Percentiles rank a stretch among this genome's conserved stretches.
These are phyloP conservation scores for Neurospora pannonica DNA, from an alignment of 495 filamentous ascomycete species.

Conservation along the genomic window DNA sequence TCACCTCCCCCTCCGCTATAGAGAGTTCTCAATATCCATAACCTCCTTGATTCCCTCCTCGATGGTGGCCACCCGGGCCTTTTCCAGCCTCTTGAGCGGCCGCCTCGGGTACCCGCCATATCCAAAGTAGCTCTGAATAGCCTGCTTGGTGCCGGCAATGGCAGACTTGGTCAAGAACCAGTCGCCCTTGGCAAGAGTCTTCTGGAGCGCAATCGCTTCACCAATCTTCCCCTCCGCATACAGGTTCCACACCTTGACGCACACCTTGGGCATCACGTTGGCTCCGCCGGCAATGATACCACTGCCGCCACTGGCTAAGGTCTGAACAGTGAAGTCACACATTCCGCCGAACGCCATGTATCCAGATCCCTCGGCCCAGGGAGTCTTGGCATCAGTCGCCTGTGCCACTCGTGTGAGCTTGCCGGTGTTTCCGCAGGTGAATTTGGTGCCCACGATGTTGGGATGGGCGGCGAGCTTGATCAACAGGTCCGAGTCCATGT, in stretches of 20 bases:
- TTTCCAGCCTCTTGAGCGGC: constrained; percentile 59
- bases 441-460: constrained; percentile 82
- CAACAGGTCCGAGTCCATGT: constrained; percentile 84
- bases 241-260: constrained; percentile 72
- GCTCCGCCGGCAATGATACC: constrained; percentile 83
- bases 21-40: constrained; percentile 43
- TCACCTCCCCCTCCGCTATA: constrained; percentile 15
- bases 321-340: constrained; percentile 81
- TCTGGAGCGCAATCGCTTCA: constrained; percentile 66
- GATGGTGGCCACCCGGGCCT: constrained; percentile 52
- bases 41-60: constrained; percentile 64
- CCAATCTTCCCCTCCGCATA: constrained; percentile 62
- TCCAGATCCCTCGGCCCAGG: constrained; percentile 50
- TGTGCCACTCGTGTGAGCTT: constrained; percentile 79
- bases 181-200: constrained; percentile 62
- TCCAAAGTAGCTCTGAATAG: constrained; percentile 73
- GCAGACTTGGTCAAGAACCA: constrained; percentile 82
- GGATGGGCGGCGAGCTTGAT: constrained; percentile 72
- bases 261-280: constrained; percentile 76
- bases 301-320: constrained; percentile 65
- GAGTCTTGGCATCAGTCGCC: constrained; percentile 64
- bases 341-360: constrained; percentile 88
- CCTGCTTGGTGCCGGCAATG: constrained; percentile 78
- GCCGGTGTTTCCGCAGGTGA: constrained; percentile 84
- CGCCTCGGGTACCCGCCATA: constrained; percentile 73